Conservation (phyloP, 2,329 filamentous ascomycete genomes). For the Ambrosiella cleistominuta region DNA sequence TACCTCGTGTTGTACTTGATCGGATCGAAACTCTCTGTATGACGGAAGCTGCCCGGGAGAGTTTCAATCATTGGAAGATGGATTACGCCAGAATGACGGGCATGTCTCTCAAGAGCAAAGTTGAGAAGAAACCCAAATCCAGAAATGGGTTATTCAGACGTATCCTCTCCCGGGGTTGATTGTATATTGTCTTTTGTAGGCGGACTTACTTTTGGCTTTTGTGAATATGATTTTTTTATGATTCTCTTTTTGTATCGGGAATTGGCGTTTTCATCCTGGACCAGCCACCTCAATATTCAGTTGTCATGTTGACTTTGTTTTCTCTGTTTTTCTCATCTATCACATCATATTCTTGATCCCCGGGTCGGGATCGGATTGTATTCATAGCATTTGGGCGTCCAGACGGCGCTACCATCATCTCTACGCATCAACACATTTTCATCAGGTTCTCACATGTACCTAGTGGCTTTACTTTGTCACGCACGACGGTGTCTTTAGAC, state of each 20-base stretch:
- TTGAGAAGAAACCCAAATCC: constrained; percentile 4
- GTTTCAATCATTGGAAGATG: constrained; percentile 7
- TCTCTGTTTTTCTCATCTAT: not conserved
- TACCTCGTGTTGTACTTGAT: constrained; percentile 10
- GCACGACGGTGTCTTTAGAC: no score
- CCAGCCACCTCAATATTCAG: not conserved
- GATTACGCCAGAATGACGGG: constrained; percentile 8
- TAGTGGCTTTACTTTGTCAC: no score
- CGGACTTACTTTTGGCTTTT: constrained; percentile 13
- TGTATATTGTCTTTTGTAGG: not conserved
- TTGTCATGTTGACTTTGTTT: not conserved
- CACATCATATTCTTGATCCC: not conserved
- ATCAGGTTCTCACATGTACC: no score
- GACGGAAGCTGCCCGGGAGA: constrained; percentile 9
- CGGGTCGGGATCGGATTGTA: not conserved
- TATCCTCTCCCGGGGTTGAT: constrained; percentile 6
- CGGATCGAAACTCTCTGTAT: constrained; percentile 11
- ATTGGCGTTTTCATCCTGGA: not conserved
- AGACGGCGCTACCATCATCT: not conserved
- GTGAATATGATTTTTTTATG: constrained; percentile 37
- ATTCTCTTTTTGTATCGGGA: not conserved
- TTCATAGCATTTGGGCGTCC: not conserved
- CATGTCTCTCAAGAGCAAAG: constrained; percentile 8
- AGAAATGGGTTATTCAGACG: constrained; percentile 8
- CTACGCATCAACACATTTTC: not conserved